These are phyloP conservation scores for Carex sylvatica DNA, from an alignment of 202 grass and related monocot species.

Conservation along the genomic window DNA sequence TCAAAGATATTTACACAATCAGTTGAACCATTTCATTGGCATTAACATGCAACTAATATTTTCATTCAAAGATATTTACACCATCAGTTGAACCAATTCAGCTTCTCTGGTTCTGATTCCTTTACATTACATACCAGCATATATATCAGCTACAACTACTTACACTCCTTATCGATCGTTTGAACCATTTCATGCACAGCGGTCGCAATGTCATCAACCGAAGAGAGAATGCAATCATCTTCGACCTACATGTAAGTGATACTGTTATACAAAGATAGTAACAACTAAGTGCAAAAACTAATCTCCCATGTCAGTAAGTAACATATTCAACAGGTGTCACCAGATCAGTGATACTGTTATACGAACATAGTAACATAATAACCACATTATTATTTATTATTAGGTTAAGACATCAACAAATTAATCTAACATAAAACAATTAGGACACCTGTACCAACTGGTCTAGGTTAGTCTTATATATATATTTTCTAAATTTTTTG, in stretches of 20 bases:
- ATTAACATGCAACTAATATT: not conserved
- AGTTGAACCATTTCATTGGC: not conserved
- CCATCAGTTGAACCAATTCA: not conserved
- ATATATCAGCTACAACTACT: conserved; percentile 18
- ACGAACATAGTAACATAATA: not conserved
- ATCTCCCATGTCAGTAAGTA: not conserved
- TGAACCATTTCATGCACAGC: conserved; percentile 63
- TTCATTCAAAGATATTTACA: not conserved
- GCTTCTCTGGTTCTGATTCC: not conserved
- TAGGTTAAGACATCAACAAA: not conserved
- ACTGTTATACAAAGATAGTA: not conserved
- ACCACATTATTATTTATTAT: not conserved
- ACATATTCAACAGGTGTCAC: not conserved
- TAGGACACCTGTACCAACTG: not conserved
- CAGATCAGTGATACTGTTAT: conserved; percentile 19
- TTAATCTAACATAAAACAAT: not conserved
- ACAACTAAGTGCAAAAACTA: not conserved
- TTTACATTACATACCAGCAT: not conserved
- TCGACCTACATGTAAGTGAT: conserved; percentile 55
- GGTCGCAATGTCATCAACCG: conserved; percentile 63
- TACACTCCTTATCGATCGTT: conserved; percentile 31
- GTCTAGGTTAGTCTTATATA: not conserved
- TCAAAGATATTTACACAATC: conserved; percentile 15
- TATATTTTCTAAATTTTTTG: not conserved
- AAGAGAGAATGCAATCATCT: conserved; percentile 67